These are phyloP conservation scores for Ascomycota sp. DNA, from an alignment of 2,329 filamentous ascomycete species.

Conservation along the genomic window DNA sequence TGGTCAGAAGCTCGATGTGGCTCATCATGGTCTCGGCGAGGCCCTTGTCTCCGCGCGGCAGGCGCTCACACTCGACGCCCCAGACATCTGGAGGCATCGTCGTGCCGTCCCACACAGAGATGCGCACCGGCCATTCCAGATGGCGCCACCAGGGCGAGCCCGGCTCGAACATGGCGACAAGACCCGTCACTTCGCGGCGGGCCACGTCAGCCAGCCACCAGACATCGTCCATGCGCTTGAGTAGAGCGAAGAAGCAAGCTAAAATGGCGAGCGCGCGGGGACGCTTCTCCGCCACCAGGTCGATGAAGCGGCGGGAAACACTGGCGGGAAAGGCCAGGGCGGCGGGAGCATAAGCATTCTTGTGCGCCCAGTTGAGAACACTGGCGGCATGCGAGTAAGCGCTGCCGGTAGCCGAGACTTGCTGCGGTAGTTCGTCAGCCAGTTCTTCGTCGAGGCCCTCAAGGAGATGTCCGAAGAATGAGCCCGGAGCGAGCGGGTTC, in stretches of 20 bases:
- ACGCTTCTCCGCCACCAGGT: conserved; percentile 32
- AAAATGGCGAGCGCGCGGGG: conserved; percentile 41
- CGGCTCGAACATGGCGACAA: conserved; percentile 34
- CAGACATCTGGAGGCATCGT: conserved; percentile 33
- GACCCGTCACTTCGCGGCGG: conserved; percentile 39
- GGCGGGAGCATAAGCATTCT: conserved; percentile 33
- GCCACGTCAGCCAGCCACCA: conserved; percentile 54
- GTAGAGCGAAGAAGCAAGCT: conserved; percentile 42
- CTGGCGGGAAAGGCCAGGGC: conserved; percentile 41
- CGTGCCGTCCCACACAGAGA: conserved; percentile 31
- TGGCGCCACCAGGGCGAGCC: conserved; percentile 38
- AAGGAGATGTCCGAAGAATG: conserved; percentile 39
- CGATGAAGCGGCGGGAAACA: conserved; percentile 37
- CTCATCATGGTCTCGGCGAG: conserved; percentile 15
- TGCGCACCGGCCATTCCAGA: conserved; percentile 36
- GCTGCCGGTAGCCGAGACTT: conserved; percentile 16
- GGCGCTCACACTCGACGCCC: conserved; percentile 27
- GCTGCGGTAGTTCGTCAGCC: conserved; percentile 11
- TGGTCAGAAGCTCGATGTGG: conserved; percentile 19
- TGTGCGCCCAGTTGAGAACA: conserved; percentile 43
- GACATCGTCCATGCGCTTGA: conserved; percentile 35
- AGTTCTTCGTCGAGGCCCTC: conserved; percentile 35
- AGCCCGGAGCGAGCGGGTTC: conserved; percentile 23
- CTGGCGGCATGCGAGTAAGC: conserved; percentile 42
- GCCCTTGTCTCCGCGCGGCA: conserved; percentile 15